These are phyloP conservation scores for Yamadazyma atmosphaerica DNA, from an alignment of 1,139 yeast genomes.

Conservation along the genomic window DNA sequence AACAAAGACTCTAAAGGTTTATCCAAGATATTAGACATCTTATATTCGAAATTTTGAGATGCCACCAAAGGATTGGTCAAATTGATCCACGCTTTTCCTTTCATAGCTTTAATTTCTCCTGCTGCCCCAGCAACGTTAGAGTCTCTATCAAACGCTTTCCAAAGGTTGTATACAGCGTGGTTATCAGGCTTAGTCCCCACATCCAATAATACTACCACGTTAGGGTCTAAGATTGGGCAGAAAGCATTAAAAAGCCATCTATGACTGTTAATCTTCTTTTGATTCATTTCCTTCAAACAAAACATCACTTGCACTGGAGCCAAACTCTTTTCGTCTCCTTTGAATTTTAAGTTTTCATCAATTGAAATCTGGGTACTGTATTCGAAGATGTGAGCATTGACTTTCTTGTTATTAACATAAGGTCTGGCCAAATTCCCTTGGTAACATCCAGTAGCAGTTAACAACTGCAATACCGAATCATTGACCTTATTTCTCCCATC, in stretches of 20 bases:
- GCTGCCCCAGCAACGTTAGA: conserved; percentile 98
- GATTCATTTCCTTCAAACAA: conserved; percentile 85
- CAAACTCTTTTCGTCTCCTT: conserved; percentile 73
- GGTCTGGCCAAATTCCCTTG: conserved; percentile 97
- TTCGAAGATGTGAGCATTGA: conserved; percentile 90
- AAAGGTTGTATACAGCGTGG: conserved; percentile 82
- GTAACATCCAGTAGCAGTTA: conserved; percentile 93
- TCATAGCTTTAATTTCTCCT: conserved; percentile 94
- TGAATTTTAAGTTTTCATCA: conserved; percentile 81
- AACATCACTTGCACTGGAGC: conserved; percentile 92
- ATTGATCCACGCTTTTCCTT: conserved; percentile 80
- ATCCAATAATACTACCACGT: conserved; percentile 79
- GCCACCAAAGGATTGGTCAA: conserved; percentile 90
- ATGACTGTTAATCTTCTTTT: conserved; percentile 90
- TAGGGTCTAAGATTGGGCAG: conserved; percentile 88
- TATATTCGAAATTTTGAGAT: conserved; percentile 94
- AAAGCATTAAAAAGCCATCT: conserved; percentile 94
- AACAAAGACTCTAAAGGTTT: conserved; percentile 92
- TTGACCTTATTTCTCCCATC: conserved; percentile 91
- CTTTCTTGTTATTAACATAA: conserved; percentile 85
- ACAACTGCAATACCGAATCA: conserved; percentile 76
- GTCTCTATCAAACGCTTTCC: conserved; percentile 96
- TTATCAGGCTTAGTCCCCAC: conserved; percentile 91
- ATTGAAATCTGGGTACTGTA: conserved; percentile 88
- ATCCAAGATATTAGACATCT: conserved; percentile 92